A percentile compares a stretch with the other conserved stretches of the same genome.
phyloP scores from a whole-genome alignment of 257 asterid genomes.

The Cordia subcordata region DNA sequence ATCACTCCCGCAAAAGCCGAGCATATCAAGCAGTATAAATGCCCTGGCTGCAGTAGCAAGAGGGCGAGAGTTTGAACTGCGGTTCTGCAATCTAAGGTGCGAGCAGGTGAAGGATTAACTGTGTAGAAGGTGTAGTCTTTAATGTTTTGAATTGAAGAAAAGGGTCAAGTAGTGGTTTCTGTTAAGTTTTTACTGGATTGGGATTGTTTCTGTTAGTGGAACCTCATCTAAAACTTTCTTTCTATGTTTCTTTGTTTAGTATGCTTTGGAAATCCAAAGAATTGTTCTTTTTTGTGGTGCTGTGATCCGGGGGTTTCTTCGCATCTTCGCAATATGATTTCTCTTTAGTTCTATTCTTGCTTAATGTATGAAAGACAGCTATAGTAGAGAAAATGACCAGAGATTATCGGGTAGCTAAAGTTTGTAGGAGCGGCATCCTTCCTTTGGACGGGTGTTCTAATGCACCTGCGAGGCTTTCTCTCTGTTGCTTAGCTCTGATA shows the following conservation, averaged over 20 bases:
- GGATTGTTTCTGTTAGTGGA: conserved; percentile 31
- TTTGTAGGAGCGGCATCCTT: no score
- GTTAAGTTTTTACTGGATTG: conserved; percentile 5
- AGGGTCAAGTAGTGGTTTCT: conserved; percentile 9
- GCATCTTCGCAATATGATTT: no score
- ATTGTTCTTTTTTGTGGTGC: no score
- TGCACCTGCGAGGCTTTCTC: no score
- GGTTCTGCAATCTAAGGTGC: conserved; percentile 8
- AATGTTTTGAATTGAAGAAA: conserved; percentile 7
- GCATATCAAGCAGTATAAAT: conserved; percentile 80
- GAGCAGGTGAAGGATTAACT: conserved; percentile 12
- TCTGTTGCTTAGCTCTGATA: no score
- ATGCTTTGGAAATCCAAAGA: conserved; percentile 7
- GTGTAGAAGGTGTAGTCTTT: conserved; percentile 19
- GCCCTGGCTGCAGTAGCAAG: conserved; percentile 76
- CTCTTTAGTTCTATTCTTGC: no score
- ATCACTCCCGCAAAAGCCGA: conserved; percentile 80
- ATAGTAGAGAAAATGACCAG: no score
- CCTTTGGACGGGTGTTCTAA: no score
- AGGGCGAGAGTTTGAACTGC: conserved; percentile 43
- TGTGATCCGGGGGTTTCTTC: no score
- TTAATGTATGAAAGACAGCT: no score
- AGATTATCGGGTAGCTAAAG: no score
- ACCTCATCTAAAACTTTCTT: conserved; percentile 18
- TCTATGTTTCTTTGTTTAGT: conserved; percentile 8